These are phyloP conservation scores for Dendrobium officinale DNA, from an alignment of 106 monocot species.

Conservation along the genomic window DNA sequence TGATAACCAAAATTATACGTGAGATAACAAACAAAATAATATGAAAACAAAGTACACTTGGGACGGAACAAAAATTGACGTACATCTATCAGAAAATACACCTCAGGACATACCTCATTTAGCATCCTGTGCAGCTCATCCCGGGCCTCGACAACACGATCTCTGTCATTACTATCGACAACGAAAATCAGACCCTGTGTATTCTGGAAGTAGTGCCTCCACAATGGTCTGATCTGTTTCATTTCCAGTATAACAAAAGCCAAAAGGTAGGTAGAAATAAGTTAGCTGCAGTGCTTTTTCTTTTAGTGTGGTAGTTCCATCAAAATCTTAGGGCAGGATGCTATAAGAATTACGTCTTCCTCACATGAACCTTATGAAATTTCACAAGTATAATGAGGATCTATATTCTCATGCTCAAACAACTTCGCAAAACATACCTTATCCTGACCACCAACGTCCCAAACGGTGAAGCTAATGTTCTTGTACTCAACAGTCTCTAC, in stretches of 20 bases:
- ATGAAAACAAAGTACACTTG: not conserved
- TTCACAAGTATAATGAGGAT: not conserved
- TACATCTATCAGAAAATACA: not conserved
- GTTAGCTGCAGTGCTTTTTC: not conserved
- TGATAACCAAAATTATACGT: not conserved
- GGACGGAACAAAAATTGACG: not conserved
- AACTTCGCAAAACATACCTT: conserved; percentile 8
- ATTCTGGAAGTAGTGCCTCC: conserved; percentile 29
- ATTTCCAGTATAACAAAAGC: not conserved
- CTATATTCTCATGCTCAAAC: not conserved
- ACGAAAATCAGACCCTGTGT: conserved; percentile 26
- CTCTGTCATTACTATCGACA: conserved; percentile 26
- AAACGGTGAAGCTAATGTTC: conserved; percentile 29
- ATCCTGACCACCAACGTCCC: conserved; percentile 27
- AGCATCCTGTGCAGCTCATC: conserved; percentile 28
- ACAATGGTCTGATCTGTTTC: conserved; percentile 23
- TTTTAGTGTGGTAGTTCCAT: not conserved
- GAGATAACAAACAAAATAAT: not conserved
- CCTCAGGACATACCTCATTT: conserved; percentile 13
- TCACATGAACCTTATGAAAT: not conserved
- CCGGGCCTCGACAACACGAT: conserved; percentile 20
- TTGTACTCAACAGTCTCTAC: conserved; percentile 31
- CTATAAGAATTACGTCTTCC: not conserved
- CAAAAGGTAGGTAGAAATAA: not conserved
- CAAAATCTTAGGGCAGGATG: not conserved